Percentiles rank a stretch among this genome's conserved stretches.
phyloP scores from a whole-genome alignment of 768 basidiomycete genomes.

The Gyrodon lividus region DNA sequence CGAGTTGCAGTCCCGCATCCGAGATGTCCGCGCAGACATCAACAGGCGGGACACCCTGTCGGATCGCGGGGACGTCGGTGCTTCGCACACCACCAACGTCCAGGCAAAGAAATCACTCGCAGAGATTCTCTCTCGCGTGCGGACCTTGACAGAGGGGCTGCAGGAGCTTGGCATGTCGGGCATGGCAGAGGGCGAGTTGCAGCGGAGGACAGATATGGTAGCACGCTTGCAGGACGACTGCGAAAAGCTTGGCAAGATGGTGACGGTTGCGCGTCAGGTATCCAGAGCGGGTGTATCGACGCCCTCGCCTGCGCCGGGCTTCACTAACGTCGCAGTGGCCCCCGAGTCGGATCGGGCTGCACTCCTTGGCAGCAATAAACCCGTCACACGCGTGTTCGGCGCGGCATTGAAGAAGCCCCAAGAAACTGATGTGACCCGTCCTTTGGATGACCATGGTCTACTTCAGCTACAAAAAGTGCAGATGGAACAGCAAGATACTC shows the following conservation, averaged over 20 bases:
- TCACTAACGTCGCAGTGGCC: slow-evolving; percentile 33
- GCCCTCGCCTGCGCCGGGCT: slow-evolving; percentile 28
- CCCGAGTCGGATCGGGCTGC: slow-evolving; percentile 63
- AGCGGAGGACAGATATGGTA: slow-evolving; percentile 86
- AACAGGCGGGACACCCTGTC: slow-evolving; percentile 85
- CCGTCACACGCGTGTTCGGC: slow-evolving; percentile 80
- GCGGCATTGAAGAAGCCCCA: slow-evolving; percentile 49
- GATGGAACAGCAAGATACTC: slow-evolving; percentile 80
- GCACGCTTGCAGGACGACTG: slow-evolving; percentile 87
- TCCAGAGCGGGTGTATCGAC: slow-evolving; percentile 36
- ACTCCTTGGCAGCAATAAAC: slow-evolving; percentile 53
- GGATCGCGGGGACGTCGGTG: slow-evolving; percentile 67
- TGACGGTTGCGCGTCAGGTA: slow-evolving; percentile 66
- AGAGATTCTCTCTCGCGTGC: slow-evolving; percentile 71
- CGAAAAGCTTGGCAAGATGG: slow-evolving; percentile 83
- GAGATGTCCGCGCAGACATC: slow-evolving; percentile 82
- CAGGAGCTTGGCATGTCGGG: slow-evolving; percentile 62
- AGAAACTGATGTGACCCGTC: slow-evolving; percentile 85
- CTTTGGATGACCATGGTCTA: slow-evolving; percentile 81
- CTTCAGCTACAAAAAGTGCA: slow-evolving; percentile 76
- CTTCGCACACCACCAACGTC: slow-evolving; percentile 77
- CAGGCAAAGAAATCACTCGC: slow-evolving; percentile 85
- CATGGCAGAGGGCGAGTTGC: slow-evolving; percentile 90
- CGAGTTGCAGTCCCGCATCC: slow-evolving; percentile 70
- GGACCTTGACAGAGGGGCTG: slow-evolving; percentile 67